A percentile compares a stretch with the other conserved stretches of the same genome.
Evolutionary conservation across 2,329 filamentous ascomycete species (phyloP).

Genomic region (Immersiporthe knoxdaviesiana): DNA sequence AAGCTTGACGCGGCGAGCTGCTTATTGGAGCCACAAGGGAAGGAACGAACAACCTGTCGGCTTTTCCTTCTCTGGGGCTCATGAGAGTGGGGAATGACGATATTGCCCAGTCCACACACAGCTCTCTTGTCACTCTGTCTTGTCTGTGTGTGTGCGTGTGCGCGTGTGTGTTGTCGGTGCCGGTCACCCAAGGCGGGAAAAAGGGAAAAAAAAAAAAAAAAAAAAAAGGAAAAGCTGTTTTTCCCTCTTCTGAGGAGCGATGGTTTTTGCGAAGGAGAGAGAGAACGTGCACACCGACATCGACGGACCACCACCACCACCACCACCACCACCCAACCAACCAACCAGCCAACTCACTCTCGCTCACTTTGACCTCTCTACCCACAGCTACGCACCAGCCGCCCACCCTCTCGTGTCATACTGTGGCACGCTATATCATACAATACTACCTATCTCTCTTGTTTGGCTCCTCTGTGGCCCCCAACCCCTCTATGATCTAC

Average conservation of each 20-base stretch:
- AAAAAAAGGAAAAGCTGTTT: slow-evolving; percentile 4
- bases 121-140: slow-evolving; percentile 9
- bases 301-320: background rate
- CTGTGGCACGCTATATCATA: background rate
- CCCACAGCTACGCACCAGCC: background rate
- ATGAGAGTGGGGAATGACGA: slow-evolving; percentile 30
- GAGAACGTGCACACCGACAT: background rate
- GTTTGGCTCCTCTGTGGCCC: background rate
- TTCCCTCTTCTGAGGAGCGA: background rate
- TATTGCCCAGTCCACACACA: slow-evolving; percentile 27
- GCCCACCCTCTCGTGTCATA: background rate
- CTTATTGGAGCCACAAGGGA: background rate
- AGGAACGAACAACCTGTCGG: slow-evolving; percentile 10
- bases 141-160: background rate
- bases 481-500: background rate
- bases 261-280: background rate
- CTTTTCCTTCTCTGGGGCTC: slow-evolving; percentile 26
- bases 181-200: background rate
- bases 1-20: background rate
- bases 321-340: background rate
- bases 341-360: background rate
- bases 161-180: slow-evolving; percentile 2
- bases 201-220: background rate
- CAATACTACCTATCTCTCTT: background rate
- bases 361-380: background rate